phyloP scores from a whole-genome alignment of 108 stramenopile species.

The Nitzschia sp. region DNA sequence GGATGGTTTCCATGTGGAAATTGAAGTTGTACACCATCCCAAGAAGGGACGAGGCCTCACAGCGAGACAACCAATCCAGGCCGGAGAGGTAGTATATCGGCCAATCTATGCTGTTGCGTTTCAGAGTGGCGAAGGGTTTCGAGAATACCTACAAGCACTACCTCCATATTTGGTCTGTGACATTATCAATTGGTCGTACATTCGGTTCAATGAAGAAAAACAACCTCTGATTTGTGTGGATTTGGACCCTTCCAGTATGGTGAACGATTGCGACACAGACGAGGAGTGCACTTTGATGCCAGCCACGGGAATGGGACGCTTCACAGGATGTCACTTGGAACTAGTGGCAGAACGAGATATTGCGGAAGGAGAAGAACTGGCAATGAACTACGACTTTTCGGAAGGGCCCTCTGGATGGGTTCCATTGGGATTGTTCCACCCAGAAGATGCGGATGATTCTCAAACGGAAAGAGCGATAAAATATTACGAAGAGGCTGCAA shows the following conservation, averaged over 20 bases:
- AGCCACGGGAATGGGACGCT: not conserved
- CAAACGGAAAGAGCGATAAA: not conserved
- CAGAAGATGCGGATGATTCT: not conserved
- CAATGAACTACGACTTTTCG: slow-evolving; percentile 19
- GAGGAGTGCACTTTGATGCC: slow-evolving; percentile 5
- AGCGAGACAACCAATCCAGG: slow-evolving; percentile 9
- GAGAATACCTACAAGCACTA: slow-evolving; percentile 16
- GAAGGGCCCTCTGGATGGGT: not conserved
- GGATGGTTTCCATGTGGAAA: slow-evolving; percentile 12
- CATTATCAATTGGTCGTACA: slow-evolving; percentile 24
- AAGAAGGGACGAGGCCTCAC: slow-evolving; percentile 10
- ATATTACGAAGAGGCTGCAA: not conserved
- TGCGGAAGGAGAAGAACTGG: slow-evolving; percentile 9
- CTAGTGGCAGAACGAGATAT: slow-evolving; percentile 18
- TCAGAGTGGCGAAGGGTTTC: slow-evolving; percentile 3
- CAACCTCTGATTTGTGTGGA: slow-evolving; percentile 1
- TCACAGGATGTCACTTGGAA: slow-evolving; percentile 9
- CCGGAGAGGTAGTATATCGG: slow-evolving; percentile 17
- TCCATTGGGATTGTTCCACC: not conserved
- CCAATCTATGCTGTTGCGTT: slow-evolving; percentile 16
- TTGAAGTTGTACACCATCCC: not conserved
- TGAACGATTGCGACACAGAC: not conserved
- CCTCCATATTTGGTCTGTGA: slow-evolving; percentile 21
- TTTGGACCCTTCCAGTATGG: slow-evolving; percentile 9
- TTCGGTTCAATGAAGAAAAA: not conserved